A percentile compares a stretch with the other conserved stretches of the same genome.
Evolutionary conservation across 495 filamentous ascomycete genomes (phyloP).

Genomic region (Xylaria castorea): DNA sequence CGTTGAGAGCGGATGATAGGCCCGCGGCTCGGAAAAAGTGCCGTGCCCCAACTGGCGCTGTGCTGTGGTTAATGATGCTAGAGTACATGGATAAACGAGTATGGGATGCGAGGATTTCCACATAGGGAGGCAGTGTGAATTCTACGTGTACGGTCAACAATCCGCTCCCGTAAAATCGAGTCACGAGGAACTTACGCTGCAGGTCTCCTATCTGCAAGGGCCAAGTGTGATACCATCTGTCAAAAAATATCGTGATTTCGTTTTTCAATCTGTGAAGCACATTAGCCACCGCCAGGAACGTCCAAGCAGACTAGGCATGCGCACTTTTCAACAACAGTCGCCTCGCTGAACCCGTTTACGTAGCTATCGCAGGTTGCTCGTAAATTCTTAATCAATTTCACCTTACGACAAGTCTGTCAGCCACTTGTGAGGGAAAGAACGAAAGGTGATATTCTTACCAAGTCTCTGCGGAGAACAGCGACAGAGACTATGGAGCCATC

Average conservation of each 20-base stretch:
- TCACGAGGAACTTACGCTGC: slow-evolving; percentile 34
- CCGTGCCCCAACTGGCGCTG: slow-evolving; percentile 71
- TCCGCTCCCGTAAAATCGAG: not conserved
- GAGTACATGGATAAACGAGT: slow-evolving; percentile 75
- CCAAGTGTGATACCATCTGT: slow-evolving; percentile 44
- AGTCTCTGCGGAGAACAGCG: slow-evolving; percentile 69
- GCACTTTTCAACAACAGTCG: slow-evolving; percentile 39
- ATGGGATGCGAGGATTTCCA: slow-evolving; percentile 76
- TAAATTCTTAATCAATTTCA: slow-evolving; percentile 64
- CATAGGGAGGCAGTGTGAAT: slow-evolving; percentile 70
- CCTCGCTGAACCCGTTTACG: slow-evolving; percentile 37
- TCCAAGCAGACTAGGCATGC: not conserved
- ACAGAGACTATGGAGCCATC: slow-evolving; percentile 74
- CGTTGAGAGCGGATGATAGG: slow-evolving; percentile 72
- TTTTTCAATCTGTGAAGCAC: slow-evolving; percentile 32
- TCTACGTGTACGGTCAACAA: slow-evolving; percentile 43
- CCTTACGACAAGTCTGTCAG: slow-evolving; percentile 47
- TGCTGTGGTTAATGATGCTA: slow-evolving; percentile 76
- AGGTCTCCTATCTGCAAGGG: slow-evolving; percentile 41
- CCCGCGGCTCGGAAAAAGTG: slow-evolving; percentile 73
- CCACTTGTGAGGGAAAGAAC: not conserved
- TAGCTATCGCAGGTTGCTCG: slow-evolving; percentile 69
- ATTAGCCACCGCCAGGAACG: slow-evolving; percentile 8
- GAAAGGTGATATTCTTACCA: slow-evolving; percentile 53
- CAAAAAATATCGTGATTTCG: slow-evolving; percentile 42